Evolutionary conservation across 345 rosid species (phyloP), one percentile per base, ranked within the genome.

Genomic region (Psidium friedrichsthalianum): DNA sequence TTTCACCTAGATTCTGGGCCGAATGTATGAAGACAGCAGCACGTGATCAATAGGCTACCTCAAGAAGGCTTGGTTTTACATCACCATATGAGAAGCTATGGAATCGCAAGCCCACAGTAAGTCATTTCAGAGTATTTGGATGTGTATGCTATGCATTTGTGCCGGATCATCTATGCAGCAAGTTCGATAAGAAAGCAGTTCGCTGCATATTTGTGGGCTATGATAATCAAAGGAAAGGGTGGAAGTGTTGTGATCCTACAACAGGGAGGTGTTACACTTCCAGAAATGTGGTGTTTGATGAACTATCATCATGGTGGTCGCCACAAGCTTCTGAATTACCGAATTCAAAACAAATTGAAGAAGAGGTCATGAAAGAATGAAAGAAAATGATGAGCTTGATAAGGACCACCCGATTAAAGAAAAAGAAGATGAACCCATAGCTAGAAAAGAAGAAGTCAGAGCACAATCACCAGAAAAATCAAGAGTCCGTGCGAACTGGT

Each of bases 211-310:
- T 86, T 74, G 56, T 74, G 6, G 83, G 78, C 42, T 74, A 83
- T 32, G 47, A 54, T n/a, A 52, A 18, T 29, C 83, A 86, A 74
- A 74, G 88, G 84, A 83, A 53, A 78, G 49, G 88, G 24, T 86
- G 51, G 78, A 86, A 54, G 15, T 86, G 83, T 42, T 86, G 78
- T 55, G 88, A 86, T 86, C 83, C 84, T 32, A 83, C n/a, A 16
- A 47, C 1, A 11, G 49, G 49, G 47, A 16, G 25, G 47, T 86
- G 78, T 9, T 76, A 76, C 57, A 69, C 83, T 8, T 76, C 32
- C 0, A 51, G 25, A 15, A 44, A 84, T 57, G 56, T 49, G 76
- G 57, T 58, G 3, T 49, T 57, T 11, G 27, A 51, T 12, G 21
- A 74, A 84, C 47, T 61, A 53, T 22, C 81, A 42, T 1, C 82